Evolutionary conservation across 345 rosid species (phyloP).

Genomic region (Rhizophora mangle): DNA sequence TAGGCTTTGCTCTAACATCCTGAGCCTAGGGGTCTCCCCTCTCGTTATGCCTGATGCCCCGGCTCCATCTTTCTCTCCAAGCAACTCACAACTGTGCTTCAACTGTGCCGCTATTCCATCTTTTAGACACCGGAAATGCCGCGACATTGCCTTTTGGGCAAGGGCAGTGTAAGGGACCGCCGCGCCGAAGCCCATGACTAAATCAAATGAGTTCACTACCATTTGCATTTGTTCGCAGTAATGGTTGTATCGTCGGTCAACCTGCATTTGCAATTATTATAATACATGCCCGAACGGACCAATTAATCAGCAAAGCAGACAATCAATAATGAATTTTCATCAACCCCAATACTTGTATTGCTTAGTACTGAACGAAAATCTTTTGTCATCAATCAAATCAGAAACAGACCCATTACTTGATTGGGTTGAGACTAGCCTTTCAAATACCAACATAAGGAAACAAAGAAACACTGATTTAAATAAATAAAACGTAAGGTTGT

Average conservation of each 20-base stretch:
- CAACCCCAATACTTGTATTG: not conserved
- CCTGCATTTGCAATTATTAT: constrained; percentile 39
- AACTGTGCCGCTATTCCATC: constrained; percentile 72
- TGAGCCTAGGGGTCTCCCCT: constrained; percentile 93
- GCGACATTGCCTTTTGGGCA: constrained; percentile 98
- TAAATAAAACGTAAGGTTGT: no score
- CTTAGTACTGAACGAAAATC: no score
- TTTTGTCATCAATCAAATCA: no score
- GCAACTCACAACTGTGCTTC: constrained; percentile 68
- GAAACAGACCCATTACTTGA: no score
- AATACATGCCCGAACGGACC: constrained; percentile 3
- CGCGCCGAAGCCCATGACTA: constrained; percentile 88
- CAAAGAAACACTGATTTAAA: no score
- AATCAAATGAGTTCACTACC: constrained; percentile 94
- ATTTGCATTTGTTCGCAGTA: constrained; percentile 96
- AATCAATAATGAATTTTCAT: not conserved
- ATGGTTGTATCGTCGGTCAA: constrained; percentile 84
- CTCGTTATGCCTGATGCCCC: constrained; percentile 76
- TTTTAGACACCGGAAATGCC: constrained; percentile 93
- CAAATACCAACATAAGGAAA: no score
- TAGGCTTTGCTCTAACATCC: constrained; percentile 75
- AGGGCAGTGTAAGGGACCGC: constrained; percentile 90
- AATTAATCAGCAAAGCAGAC: constrained; percentile 8
- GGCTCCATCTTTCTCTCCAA: constrained; percentile 76
- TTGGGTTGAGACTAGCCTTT: no score